A percentile compares a stretch with the other conserved stretches of the same genome.
Conservation (phyloP, 441 rosid genomes). For the Erodium moschatum region DNA sequence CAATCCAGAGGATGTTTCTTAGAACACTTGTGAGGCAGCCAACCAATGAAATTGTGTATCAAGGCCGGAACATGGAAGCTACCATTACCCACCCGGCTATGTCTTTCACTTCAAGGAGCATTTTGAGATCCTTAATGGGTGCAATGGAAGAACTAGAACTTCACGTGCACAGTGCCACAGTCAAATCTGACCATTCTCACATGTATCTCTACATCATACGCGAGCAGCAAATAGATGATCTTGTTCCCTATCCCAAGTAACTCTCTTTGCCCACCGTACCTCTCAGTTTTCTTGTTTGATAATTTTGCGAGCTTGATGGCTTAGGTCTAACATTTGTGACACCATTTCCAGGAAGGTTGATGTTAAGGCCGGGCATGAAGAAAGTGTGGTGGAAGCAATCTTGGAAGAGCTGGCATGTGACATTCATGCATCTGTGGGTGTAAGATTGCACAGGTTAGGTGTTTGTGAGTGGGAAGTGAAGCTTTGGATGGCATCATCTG, state of each 20-base stretch:
- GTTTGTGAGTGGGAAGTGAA: slow-evolving; percentile 99
- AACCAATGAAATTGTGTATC: slow-evolving; percentile 54
- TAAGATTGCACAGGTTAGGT: slow-evolving; percentile 82
- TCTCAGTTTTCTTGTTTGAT: slow-evolving; percentile 11
- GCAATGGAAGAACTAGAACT: slow-evolving; percentile 99
- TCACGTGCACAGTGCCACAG: slow-evolving; percentile 70
- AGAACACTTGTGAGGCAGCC: slow-evolving; percentile 94
- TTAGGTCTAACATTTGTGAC: slow-evolving; percentile 27
- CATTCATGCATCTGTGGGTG: slow-evolving; percentile 74
- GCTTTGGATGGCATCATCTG: slow-evolving; percentile 81
- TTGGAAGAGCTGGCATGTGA: slow-evolving; percentile 69
- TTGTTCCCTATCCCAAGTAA: slow-evolving; percentile 80
- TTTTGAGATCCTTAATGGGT: slow-evolving; percentile 75
- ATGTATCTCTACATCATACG: slow-evolving; percentile 89
- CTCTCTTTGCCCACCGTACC: slow-evolving; percentile 16
- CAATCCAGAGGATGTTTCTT: slow-evolving; percentile 87
- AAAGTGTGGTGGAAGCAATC: slow-evolving; percentile 55
- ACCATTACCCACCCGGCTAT: slow-evolving; percentile 36
- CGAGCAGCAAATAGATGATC: slow-evolving; percentile 84
- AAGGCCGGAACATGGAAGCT: slow-evolving; percentile 45
- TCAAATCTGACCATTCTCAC: slow-evolving; percentile 84
- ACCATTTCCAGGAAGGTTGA: slow-evolving; percentile 66
- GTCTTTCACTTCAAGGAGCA: slow-evolving; percentile 75
- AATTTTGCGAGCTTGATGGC: slow-evolving; percentile 14
- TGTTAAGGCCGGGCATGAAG: slow-evolving; percentile 57